Conservation (phyloP, 2,329 filamentous ascomycete species). For the Diaporthe velutina region DNA sequence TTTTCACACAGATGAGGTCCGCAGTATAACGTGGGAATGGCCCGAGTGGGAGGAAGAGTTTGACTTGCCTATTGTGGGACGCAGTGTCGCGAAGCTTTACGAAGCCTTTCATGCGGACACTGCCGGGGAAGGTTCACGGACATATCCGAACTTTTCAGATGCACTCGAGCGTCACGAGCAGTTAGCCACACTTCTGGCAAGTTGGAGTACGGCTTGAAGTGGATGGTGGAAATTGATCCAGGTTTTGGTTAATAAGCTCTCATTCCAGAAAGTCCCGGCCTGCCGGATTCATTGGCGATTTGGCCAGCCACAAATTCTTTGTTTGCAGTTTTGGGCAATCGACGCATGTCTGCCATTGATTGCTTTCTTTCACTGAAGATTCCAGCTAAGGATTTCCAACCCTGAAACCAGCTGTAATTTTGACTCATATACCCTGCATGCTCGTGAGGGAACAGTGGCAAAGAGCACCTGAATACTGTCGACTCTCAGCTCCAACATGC, state of each 20-base stretch:
- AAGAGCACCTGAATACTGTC: not conserved
- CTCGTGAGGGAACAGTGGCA: not conserved
- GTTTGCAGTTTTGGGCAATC: not conserved
- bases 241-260: not conserved
- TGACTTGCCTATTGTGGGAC: constrained; percentile 54
- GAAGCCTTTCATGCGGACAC: constrained; percentile 58
- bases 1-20: constrained; percentile 58
- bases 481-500: not conserved
- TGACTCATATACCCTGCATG: not conserved
- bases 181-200: constrained; percentile 17
- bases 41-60: constrained; percentile 59
- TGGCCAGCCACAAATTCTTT: not conserved
- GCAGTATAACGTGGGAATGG: constrained; percentile 59
- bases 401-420: not conserved
- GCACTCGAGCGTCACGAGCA: constrained; percentile 36
- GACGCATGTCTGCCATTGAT: not conserved
- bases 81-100: constrained; percentile 68
- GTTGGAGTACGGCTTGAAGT: constrained; percentile 12
- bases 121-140: constrained; percentile 4
- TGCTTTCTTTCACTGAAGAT: not conserved
- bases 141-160: constrained; percentile 30
- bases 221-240: not conserved
- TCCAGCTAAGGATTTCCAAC: not conserved
- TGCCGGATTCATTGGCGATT: constrained; percentile 6
- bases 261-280: not conserved